Evolutionary conservation across 257 asterid species (phyloP), one percentile per base, ranked within the genome.

Genomic region (Galeopsis tetrahit): DNA sequence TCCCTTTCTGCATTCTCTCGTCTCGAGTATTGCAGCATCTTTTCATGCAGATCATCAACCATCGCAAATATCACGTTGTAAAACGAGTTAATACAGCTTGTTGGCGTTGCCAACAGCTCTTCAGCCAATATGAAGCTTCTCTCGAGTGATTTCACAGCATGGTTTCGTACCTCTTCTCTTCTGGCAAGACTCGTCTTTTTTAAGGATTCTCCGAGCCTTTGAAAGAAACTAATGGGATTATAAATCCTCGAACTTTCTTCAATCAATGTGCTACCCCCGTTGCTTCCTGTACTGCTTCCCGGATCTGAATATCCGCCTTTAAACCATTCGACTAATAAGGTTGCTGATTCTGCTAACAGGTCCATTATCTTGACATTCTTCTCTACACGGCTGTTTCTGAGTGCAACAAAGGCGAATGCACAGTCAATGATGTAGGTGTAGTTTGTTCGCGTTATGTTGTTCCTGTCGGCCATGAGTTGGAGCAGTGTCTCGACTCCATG

Each of bases 131-230:
- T 1, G 76, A 93, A 91, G 85, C 96, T 85, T 69, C 75, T 88
- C 53, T 90, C 85, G 8, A 95, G 87, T 1, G 98, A 91, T 13
- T 61, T 14, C 11, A 95, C 83, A 0, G 99, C 96, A 0, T 92
- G 98, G 88, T 95, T 95, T 70, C 98, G 60, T 4, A 90, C 89
- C 69, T 95, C 97, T 53, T 92, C 99, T 76, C 99, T 72, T 51
- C 99, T 83, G 0, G 99, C 97, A 56, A 95, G 81, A 81, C 97
- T 91, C 2, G 98, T 90, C 74, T 90, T 90, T 81, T 92, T 88
- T 0, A 95, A 78, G 4, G 91, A 86, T 57, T 91, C 98, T 0
- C 99, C 99, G 0, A 95, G 85, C 65, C 88, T 83, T 68, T 85
- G 86, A 28, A 95, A 91, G 40, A 87, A 75, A 75, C 82, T 87